These are phyloP conservation scores for Hypoxylon sp. DNA, from an alignment of 2,329 filamentous ascomycete genomes.

Conservation along the genomic window DNA sequence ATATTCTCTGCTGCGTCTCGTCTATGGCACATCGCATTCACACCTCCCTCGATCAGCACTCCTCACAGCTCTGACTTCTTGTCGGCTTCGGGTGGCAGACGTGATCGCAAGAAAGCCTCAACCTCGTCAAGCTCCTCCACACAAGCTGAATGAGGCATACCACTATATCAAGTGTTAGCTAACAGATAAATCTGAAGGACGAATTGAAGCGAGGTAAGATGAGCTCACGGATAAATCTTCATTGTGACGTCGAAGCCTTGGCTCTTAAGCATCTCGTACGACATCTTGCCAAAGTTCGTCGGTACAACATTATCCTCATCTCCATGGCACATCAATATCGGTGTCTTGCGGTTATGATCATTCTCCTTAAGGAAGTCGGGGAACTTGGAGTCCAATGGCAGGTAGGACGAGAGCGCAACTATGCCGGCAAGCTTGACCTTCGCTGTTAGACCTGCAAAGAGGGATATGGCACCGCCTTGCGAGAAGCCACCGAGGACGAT, in stretches of 20 bases:
- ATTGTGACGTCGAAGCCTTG: constrained; percentile 82
- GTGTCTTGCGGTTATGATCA: constrained; percentile 79
- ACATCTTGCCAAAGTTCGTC: constrained; percentile 76
- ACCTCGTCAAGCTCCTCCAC: constrained; percentile 86
- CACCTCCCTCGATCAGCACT: background rate
- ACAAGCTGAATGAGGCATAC: constrained; percentile 82
- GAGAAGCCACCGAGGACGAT: constrained; percentile 90
- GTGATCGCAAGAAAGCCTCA: constrained; percentile 69
- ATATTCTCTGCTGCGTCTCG: background rate
- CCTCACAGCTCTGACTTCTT: constrained; percentile 58
- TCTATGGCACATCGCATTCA: background rate
- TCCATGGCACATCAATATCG: constrained; percentile 93
- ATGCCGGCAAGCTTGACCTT: constrained; percentile 85
- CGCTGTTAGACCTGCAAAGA: constrained; percentile 84
- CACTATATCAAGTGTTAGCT: constrained; percentile 60
- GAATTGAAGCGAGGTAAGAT: constrained; percentile 1
- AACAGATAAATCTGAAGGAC: background rate
- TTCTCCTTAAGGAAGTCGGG: constrained; percentile 68
- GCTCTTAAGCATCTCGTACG: constrained; percentile 75
- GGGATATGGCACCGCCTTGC: constrained; percentile 88
- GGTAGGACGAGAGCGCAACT: constrained; percentile 85
- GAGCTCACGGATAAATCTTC: constrained; percentile 78
- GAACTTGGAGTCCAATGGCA: constrained; percentile 78
- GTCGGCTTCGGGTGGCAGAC: constrained; percentile 61
- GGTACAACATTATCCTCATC: constrained; percentile 80